phyloP scores from a whole-genome alignment of 371 early-diverging fungal genomes.

The Zychaea mexicana region DNA sequence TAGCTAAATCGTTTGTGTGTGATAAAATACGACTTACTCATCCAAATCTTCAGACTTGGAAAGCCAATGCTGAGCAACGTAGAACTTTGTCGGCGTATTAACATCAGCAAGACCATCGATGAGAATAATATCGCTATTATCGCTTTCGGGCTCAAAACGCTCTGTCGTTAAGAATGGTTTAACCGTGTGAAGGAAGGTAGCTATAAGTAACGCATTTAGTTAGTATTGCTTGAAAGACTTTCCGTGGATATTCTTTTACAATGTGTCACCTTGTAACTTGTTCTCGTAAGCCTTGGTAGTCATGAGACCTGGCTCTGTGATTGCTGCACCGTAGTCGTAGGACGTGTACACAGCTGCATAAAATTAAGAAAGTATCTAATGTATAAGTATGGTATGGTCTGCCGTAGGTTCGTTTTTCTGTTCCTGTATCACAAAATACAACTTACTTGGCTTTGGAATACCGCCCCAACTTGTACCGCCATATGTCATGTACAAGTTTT shows the following conservation, averaged over 20 bases:
- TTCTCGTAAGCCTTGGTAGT: conserved; percentile 20
- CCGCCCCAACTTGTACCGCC: conserved; percentile 24
- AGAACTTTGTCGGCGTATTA: conserved; percentile 12
- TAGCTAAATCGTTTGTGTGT: neutral
- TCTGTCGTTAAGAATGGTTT: conserved; percentile 19
- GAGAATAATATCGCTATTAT: conserved; percentile 11
- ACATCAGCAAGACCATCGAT: conserved; percentile 14
- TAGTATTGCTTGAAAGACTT: no score
- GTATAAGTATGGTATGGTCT: no score
- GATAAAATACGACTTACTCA: conserved; percentile 13
- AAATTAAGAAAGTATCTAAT: neutral
- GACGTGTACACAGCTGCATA: conserved; percentile 15
- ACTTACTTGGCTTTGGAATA: conserved; percentile 17
- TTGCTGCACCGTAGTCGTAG: conserved; percentile 30
- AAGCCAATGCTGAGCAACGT: conserved; percentile 16
- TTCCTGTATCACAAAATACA: no score
- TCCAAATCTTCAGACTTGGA: conserved; percentile 3
- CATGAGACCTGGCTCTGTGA: conserved; percentile 23
- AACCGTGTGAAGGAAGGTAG: conserved; percentile 19
- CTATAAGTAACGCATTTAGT: conserved; percentile 1
- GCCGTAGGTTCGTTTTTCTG: no score
- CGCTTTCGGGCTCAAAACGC: conserved; percentile 2
- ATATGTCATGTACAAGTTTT: conserved; percentile 15
- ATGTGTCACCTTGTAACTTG: conserved; percentile 19
- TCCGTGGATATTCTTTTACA: no score